Conservation (phyloP, 257 asterid species). For the Lycium barbarum region DNA sequence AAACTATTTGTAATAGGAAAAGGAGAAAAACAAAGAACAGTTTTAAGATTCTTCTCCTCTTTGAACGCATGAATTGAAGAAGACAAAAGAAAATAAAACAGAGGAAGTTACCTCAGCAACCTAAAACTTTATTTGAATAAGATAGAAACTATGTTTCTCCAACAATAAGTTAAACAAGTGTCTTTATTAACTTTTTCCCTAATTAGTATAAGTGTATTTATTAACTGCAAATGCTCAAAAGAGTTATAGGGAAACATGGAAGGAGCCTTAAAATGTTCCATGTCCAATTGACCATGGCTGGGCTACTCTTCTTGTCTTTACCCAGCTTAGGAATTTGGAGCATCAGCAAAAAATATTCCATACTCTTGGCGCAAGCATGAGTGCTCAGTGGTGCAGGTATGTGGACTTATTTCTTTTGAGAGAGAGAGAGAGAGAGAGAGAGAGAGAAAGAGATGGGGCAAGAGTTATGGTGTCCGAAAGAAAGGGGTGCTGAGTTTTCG, state of each 20-base stretch:
- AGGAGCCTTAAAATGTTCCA: slow-evolving; percentile 9
- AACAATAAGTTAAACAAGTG: not conserved
- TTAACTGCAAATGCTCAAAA: not conserved
- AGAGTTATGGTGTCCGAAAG: not conserved
- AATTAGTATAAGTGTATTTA: not conserved
- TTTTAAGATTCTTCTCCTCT: not conserved
- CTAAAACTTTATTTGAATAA: not conserved
- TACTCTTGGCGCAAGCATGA: not conserved
- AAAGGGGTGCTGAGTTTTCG: not conserved
- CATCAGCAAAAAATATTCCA: not conserved
- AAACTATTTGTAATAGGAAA: not conserved
- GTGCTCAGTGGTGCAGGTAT: not conserved
- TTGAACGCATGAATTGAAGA: slow-evolving; percentile 2
- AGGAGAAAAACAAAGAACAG: not conserved
- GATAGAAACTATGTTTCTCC: not conserved
- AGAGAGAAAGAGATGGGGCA: not conserved
- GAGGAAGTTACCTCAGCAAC: slow-evolving; percentile 1
- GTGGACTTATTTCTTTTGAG: not conserved
- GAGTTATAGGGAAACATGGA: not conserved
- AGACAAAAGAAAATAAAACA: not conserved
- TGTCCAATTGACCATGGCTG: not conserved
- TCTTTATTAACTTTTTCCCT: not conserved
- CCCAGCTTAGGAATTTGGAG: not conserved
- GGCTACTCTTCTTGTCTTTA: not conserved
- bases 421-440: not conserved